Conservation (phyloP, 2,329 filamentous ascomycete species). For the Colletotrichum scovillei region DNA sequence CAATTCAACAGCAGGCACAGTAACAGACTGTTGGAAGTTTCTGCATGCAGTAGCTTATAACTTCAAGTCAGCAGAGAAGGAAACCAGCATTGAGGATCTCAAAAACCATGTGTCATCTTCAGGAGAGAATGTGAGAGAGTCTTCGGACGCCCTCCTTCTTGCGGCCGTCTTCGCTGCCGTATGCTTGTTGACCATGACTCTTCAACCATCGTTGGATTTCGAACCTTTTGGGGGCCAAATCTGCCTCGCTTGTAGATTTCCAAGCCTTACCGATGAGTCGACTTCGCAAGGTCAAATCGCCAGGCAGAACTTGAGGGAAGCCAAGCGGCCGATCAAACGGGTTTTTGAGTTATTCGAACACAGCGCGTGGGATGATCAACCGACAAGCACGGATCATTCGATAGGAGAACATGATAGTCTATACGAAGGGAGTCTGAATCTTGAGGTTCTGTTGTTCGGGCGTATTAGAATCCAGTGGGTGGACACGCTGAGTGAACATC, state of each 20-base stretch:
- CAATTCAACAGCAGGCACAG: neutral
- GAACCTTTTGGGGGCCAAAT: neutral
- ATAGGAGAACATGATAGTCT: neutral
- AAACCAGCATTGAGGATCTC: neutral
- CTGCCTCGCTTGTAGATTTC: neutral
- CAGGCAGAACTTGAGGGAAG: neutral
- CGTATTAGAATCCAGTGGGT: neutral
- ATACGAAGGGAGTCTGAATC: neutral
- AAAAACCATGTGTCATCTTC: neutral
- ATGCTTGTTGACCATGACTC: neutral
- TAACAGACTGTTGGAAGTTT: neutral
- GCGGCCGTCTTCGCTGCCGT: neutral
- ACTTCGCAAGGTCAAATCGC: neutral
- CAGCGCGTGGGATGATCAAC: neutral
- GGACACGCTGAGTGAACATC: neutral
- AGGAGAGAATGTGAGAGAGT: neutral
- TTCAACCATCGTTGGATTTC: neutral
- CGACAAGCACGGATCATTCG: neutral
- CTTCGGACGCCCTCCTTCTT: neutral
- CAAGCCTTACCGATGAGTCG: neutral
- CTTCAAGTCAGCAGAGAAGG: neutral
- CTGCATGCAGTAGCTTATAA: neutral
- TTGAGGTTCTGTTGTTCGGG: neutral
- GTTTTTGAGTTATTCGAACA: neutral
- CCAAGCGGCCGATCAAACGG: neutral